A percentile compares a stretch with the other conserved stretches of the same genome.
Evolutionary conservation across 2,329 filamentous ascomycete species (phyloP).

Genomic region (Xylariaceae sp.): DNA sequence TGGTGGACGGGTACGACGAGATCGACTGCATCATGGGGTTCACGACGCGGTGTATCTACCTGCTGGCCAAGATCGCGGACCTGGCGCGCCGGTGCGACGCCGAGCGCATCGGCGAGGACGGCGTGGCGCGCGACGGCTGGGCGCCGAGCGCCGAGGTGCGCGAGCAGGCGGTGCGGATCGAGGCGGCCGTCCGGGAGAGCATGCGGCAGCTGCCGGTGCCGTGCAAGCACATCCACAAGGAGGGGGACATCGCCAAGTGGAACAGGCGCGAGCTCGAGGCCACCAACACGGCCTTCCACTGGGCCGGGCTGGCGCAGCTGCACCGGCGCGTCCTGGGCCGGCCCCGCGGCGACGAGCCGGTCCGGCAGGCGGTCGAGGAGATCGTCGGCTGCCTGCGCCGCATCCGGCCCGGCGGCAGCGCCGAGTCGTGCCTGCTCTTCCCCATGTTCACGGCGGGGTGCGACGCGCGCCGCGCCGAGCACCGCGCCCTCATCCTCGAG

Average conservation of each 20-base stretch:
- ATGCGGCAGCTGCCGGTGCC: conserved; percentile 33
- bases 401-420: conserved; percentile 58
- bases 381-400: conserved; percentile 56
- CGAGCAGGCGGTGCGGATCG: conserved; percentile 50
- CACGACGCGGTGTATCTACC: conserved; percentile 61
- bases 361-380: conserved; percentile 54
- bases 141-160: conserved; percentile 46
- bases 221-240: conserved; percentile 39
- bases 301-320: conserved; percentile 69
- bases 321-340: conserved; percentile 65
- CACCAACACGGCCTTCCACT: conserved; percentile 73
- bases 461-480: conserved; percentile 51
- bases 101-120: conserved; percentile 50
- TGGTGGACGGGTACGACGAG: conserved; percentile 50
- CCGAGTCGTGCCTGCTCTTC: conserved; percentile 69
- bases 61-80: conserved; percentile 65
- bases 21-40: conserved; percentile 80
- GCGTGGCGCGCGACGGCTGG: conserved; percentile 48
- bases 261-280: conserved; percentile 59
- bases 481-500: conserved; percentile 54
- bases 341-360: conserved; percentile 46
- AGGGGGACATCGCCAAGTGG: conserved; percentile 45
- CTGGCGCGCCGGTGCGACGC: conserved; percentile 62
- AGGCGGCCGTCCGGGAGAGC: conserved; percentile 53
- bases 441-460: conserved; percentile 80